A percentile compares a stretch with the other conserved stretches of the same genome.
Evolutionary conservation across 1,139 yeast species (phyloP).

Genomic region (Lodderomyces theae): DNA sequence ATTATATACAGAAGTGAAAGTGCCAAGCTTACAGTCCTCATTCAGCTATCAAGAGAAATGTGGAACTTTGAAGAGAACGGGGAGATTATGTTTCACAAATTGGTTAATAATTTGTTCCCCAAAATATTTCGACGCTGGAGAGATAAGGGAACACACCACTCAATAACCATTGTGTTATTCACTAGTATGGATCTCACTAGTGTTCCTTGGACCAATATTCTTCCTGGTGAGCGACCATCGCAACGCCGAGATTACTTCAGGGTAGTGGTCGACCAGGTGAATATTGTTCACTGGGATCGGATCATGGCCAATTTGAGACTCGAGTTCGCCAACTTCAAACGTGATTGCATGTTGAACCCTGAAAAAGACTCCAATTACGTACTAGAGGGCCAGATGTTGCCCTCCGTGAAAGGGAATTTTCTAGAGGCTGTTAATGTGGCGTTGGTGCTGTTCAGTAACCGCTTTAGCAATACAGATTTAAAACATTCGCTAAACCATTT

Average conservation of each 20-base stretch:
- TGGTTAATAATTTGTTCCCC: conserved; percentile 88
- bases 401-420: conserved; percentile 86
- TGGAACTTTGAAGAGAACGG: conserved; percentile 98
- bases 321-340: conserved; percentile 80
- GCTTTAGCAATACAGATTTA: conserved; percentile 81
- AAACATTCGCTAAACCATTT: conserved; percentile 86
- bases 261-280: conserved; percentile 94
- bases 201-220: conserved; percentile 51
- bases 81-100: conserved; percentile 87
- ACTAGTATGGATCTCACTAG: conserved; percentile 74
- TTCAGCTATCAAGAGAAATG: conserved; percentile 93
- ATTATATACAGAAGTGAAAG: conserved; percentile 88
- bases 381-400: conserved; percentile 63
- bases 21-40: conserved; percentile 75
- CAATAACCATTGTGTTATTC: conserved; percentile 85
- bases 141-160: conserved; percentile 80
- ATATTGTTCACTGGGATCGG: conserved; percentile 81
- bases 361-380: conserved; percentile 32
- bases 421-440: conserved; percentile 87
- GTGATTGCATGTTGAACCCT: conserved; percentile 61
- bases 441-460: conserved; percentile 71
- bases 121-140: conserved; percentile 88
- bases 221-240: conserved; percentile 71
- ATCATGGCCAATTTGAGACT: conserved; percentile 84
- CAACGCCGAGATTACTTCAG: conserved; percentile 78